Conservation (phyloP, 2,329 filamentous ascomycete species). For the Orbilia brochopaga region DNA sequence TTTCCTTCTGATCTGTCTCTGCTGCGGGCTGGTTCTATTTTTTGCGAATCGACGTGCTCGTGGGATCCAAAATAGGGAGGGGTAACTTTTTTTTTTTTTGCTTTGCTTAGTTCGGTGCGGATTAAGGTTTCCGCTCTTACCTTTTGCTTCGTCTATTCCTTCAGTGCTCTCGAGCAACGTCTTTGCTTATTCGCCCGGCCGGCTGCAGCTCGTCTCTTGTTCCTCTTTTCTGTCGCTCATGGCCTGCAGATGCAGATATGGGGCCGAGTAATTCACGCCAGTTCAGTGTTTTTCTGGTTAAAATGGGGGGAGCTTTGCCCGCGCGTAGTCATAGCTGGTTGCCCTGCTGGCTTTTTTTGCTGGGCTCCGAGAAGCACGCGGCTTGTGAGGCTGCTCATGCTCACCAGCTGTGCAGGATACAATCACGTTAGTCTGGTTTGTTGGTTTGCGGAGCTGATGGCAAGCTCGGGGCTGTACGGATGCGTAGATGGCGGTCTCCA, state of each 20-base stretch:
- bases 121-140: conserved; percentile 41
- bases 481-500: neutral
- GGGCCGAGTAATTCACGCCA: neutral
- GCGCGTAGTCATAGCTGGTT: neutral
- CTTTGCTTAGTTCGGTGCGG: conserved; percentile 17
- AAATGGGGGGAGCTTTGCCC: neutral
- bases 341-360: too few species aligned
- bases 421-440: conserved; percentile 6
- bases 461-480: neutral
- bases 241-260: conserved; percentile 18
- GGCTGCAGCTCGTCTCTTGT: conserved; percentile 38
- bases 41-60: conserved; percentile 39
- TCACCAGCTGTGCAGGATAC: neutral
- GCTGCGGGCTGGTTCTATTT: conserved; percentile 45
- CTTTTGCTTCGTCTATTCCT: conserved; percentile 23
- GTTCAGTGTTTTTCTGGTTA: neutral
- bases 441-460: too few species aligned
- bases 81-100: conserved; percentile 29
- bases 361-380: neutral
- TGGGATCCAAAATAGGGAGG: conserved; percentile 45
- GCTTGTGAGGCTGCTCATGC: neutral
- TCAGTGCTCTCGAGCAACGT: conserved; percentile 5
- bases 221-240: conserved; percentile 31
- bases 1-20: conserved; percentile 49
- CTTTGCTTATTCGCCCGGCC: conserved; percentile 28